A percentile compares a stretch with the other conserved stretches of the same genome.
phyloP scores from a whole-genome alignment of 371 early-diverging fungal genomes.

The Mortierella sp. region DNA sequence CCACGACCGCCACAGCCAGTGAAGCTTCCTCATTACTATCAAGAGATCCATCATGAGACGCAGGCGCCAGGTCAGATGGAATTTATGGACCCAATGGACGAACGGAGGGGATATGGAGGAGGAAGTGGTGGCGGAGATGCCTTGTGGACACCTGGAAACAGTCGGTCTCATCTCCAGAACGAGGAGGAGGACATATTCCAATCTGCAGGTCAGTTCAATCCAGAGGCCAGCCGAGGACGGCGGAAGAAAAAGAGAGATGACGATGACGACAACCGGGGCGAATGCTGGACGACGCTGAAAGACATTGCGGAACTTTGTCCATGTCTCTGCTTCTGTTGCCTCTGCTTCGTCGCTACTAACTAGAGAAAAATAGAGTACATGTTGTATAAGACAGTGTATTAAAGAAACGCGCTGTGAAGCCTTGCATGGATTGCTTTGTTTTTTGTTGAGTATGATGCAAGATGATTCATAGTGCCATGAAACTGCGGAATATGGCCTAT shows the following conservation, averaged over 20 bases:
- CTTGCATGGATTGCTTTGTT: too few relatives aligned
- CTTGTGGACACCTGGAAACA: background rate
- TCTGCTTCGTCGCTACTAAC: constrained; percentile 5
- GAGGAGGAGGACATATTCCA: constrained; percentile 20
- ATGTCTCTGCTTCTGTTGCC: constrained; percentile 22
- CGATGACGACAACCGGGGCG: background rate
- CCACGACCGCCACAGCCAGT: constrained; percentile 16
- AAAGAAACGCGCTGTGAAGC: too few relatives aligned
- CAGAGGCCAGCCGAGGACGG: constrained; percentile 7
- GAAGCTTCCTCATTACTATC: constrained; percentile 26
- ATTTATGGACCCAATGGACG: constrained; percentile 3
- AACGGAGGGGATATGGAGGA: constrained; percentile 5
- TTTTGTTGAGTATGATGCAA: too few relatives aligned
- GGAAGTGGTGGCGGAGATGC: background rate
- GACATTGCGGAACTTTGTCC: constrained; percentile 28
- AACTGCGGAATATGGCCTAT: too few relatives aligned
- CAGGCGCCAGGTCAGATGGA: constrained; percentile 13
- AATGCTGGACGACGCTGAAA: background rate
- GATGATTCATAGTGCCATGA: too few relatives aligned
- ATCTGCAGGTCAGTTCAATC: constrained; percentile 31
- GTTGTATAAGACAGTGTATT: too few relatives aligned
- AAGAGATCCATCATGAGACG: constrained; percentile 25
- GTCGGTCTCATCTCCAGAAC: constrained; percentile 7
- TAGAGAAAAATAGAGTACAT: background rate
- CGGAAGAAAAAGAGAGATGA: background rate